Evolutionary conservation across 352 stramenopile genomes (phyloP).

Genomic region (Plasmopara muralis): DNA sequence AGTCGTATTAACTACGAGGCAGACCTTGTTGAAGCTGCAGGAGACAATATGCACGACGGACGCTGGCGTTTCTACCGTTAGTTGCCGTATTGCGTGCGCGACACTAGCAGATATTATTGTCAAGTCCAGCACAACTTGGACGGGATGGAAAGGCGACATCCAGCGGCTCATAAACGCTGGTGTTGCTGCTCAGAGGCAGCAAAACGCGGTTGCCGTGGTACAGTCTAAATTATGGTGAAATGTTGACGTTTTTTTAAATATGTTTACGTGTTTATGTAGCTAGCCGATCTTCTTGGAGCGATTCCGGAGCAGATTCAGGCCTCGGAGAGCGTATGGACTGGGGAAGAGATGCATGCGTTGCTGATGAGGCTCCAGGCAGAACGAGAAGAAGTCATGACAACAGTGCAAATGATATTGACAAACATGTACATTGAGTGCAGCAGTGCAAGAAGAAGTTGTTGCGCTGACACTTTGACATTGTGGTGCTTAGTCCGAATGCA

Average conservation of each 20-base stretch:
- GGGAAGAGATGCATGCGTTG: constrained; percentile 20
- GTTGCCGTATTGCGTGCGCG: constrained; percentile 43
- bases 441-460: not conserved
- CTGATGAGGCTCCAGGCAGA: constrained; percentile 35
- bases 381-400: constrained; percentile 32
- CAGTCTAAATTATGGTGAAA: not conserved
- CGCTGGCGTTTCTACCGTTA: constrained; percentile 17
- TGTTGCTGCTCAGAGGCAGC: constrained; percentile 22
- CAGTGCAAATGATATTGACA: constrained; percentile 34
- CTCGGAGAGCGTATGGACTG: constrained; percentile 20
- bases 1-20: constrained; percentile 1
- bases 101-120: constrained; percentile 43
- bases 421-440: constrained; percentile 28
- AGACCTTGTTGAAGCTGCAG: constrained; percentile 48
- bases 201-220: constrained; percentile 33
- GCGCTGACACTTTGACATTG: not conserved
- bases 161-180: constrained; percentile 40
- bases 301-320: constrained; percentile 43
- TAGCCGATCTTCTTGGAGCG: constrained; percentile 39
- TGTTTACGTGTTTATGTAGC: constrained; percentile 13
- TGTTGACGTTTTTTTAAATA: not conserved
- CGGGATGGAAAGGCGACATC: constrained; percentile 40
- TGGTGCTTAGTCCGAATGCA: constrained; percentile 27
- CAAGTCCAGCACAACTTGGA: constrained; percentile 36
- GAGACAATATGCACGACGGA: constrained; percentile 23